Conservation (phyloP, 148 eudicot species). For the Pouteria glomerata region DNA sequence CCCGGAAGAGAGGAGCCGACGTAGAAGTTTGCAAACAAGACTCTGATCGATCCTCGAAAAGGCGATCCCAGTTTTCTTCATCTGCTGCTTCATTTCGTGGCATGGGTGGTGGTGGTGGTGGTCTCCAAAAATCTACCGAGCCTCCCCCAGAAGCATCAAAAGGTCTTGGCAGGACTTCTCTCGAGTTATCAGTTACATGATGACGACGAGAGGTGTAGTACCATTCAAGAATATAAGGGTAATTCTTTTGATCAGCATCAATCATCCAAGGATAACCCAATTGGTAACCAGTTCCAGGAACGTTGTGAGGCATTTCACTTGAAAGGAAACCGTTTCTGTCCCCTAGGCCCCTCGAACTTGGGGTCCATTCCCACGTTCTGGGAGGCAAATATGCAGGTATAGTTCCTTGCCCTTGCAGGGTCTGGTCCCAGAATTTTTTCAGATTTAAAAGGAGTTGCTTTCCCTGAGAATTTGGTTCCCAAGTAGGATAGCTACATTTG, state of each 20-base stretch:
- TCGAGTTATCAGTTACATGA: conserved; percentile 17
- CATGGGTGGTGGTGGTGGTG: conserved; percentile 25
- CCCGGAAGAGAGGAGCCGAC: conserved; percentile 45
- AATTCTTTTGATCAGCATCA: conserved; percentile 46
- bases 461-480: conserved; percentile 75
- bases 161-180: conserved; percentile 24
- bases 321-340: conserved; percentile 36
- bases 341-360: conserved; percentile 27
- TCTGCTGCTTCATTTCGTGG: conserved; percentile 17
- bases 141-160: conserved; percentile 27
- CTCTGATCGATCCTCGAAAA: conserved; percentile 33
- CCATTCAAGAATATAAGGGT: conserved; percentile 79
- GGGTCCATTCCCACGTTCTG: conserved; percentile 33
- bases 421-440: conserved; percentile 56
- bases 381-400: conserved; percentile 27
- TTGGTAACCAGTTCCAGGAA: conserved; percentile 31
- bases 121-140: conserved; percentile 32
- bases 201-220: conserved; percentile 56
- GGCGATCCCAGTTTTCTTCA: conserved; percentile 31
- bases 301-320: conserved; percentile 39
- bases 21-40: conserved; percentile 62
- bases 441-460: conserved; percentile 57
- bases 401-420: conserved; percentile 26
- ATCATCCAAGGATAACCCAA: conserved; percentile 57
- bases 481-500: conserved; percentile 70